Base-by-base conservation (phyloP, 1,284 basidiomycete species). In the Ustilago esculenta region DNA sequence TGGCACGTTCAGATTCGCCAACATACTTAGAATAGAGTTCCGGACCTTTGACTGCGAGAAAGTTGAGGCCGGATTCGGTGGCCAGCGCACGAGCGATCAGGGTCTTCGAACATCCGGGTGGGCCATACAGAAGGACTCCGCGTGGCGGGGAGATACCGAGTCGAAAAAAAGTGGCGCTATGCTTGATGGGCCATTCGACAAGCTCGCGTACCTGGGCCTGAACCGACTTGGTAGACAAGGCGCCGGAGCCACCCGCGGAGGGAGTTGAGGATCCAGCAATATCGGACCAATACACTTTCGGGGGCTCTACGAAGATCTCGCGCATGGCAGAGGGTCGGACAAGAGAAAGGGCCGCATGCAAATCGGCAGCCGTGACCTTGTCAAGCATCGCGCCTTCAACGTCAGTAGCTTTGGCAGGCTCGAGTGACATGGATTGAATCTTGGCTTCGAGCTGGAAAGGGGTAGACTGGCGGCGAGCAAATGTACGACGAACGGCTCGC, bases 11-110 rank as follows among this genome's bases (percentile, higher is more conserved):
- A 1, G 92, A 96, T 83, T 98, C 96, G 35, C 96, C 96, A 5
- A 99, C 92, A 75, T 90, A 99, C 84, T 98, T 98, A 84, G 91
- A 98, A 53, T 98, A 84, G 1, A 98, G 86, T 92, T 98, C 96
- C 0, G 95, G 93, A 0, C 96, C 96, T 82, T 97, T 97, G 55
- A 98, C 92, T n/a, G 94, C 92, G 34, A 98, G 87, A 79, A 98
- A 98, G 82, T 98, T 98, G 65, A 98, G 88, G 0, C 93, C 94
- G 70, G 92, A 93, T 82, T 98, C 95, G 27, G 89, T 91, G 3
- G 96, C 96, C 73, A 95, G 89, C 1, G 96, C 95, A 51, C 93
- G 89, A 0, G 93, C 96, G 20, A 95, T 89, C 40, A 98, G 85
- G 0, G 96, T 99, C 84, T 98, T 98, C 78, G 91, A 93, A 80